Conservation (phyloP, 179 eudicot genomes). For the Heliamphora pulchella region DNA sequence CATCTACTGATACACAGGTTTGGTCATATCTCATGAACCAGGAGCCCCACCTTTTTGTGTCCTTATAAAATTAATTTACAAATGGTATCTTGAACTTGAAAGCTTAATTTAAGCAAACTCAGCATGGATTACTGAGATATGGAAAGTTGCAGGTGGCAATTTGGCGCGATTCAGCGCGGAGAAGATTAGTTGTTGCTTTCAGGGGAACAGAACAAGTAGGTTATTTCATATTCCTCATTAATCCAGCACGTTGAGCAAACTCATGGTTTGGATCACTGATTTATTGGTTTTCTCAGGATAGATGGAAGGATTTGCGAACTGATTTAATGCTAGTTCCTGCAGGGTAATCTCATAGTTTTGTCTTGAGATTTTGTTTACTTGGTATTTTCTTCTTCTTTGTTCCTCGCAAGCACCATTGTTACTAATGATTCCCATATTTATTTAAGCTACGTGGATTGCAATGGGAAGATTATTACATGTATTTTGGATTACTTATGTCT, state of each 20-base stretch:
- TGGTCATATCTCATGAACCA: slow-evolving; percentile 9
- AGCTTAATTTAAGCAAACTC: neutral
- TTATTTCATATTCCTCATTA: slow-evolving; percentile 7
- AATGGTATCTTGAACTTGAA: neutral
- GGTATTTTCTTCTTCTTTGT: neutral
- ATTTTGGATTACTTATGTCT: neutral
- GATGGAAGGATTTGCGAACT: slow-evolving; percentile 91
- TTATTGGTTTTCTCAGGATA: slow-evolving; percentile 46
- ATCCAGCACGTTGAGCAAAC: neutral
- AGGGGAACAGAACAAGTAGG: slow-evolving; percentile 99
- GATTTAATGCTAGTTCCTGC: slow-evolving; percentile 92
- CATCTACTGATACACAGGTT: slow-evolving; percentile 88
- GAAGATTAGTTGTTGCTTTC: slow-evolving; percentile 89
- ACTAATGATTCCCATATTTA: neutral
- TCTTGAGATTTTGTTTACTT: neutral
- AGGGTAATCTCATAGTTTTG: slow-evolving; percentile 47
- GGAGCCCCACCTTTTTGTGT: neutral
- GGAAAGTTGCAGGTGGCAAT: slow-evolving; percentile 70
- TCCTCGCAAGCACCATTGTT: neutral
- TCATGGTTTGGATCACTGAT: slow-evolving; percentile 21
- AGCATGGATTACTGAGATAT: neutral
- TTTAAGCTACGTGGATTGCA: neutral
- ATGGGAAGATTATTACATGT: neutral
- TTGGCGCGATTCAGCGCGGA: slow-evolving; percentile 83
- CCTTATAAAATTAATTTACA: neutral